These are phyloP conservation scores for Macrophomina phaseolina DNA, from an alignment of 2,329 filamentous ascomycete genomes.

Conservation along the genomic window DNA sequence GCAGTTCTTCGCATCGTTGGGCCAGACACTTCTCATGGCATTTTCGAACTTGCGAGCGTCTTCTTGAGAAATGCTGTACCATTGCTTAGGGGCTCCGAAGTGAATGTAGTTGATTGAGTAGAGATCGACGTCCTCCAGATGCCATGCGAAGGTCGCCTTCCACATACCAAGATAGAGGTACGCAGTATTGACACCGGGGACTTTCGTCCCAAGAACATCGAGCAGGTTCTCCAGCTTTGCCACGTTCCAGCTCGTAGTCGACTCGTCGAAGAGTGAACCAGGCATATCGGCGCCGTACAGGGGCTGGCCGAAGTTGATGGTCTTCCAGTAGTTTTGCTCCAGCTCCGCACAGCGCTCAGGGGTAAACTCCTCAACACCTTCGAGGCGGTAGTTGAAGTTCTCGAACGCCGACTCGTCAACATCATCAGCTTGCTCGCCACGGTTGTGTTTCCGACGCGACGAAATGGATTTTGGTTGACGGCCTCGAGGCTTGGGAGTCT, in stretches of 20 bases:
- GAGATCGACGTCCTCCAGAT: constrained; percentile 96
- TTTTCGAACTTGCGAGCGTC: constrained; percentile 91
- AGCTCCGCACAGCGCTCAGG: constrained; percentile 92
- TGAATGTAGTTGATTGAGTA: constrained; percentile 99
- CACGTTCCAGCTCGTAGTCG: constrained; percentile 86
- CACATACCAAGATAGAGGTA: constrained; percentile 99
- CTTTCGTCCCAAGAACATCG: constrained; percentile 91
- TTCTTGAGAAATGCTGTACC: constrained; percentile 98
- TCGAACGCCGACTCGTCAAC: constrained; percentile 91
- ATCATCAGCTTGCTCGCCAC: constrained; percentile 75
- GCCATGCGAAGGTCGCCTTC: constrained; percentile 99
- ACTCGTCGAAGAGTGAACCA: constrained; percentile 90
- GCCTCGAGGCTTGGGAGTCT: constrained; percentile 59
- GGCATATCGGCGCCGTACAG: constrained; percentile 97
- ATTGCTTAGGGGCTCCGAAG: constrained; percentile 97
- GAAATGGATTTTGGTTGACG: constrained; percentile 75
- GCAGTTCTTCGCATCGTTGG: constrained; percentile 91
- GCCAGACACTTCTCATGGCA: constrained; percentile 96
- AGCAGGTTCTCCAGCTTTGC: constrained; percentile 92
- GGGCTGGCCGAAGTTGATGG: constrained; percentile 89
- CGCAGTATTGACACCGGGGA: constrained; percentile 96
- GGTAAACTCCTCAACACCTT: constrained; percentile 83
- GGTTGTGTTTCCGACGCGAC: constrained; percentile 84
- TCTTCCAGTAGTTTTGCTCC: constrained; percentile 96
- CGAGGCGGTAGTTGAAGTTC: constrained; percentile 87